Base-by-base conservation (phyloP, 2,329 filamentous ascomycete genomes). In the Pseudogymnoascus sp. region DNA sequence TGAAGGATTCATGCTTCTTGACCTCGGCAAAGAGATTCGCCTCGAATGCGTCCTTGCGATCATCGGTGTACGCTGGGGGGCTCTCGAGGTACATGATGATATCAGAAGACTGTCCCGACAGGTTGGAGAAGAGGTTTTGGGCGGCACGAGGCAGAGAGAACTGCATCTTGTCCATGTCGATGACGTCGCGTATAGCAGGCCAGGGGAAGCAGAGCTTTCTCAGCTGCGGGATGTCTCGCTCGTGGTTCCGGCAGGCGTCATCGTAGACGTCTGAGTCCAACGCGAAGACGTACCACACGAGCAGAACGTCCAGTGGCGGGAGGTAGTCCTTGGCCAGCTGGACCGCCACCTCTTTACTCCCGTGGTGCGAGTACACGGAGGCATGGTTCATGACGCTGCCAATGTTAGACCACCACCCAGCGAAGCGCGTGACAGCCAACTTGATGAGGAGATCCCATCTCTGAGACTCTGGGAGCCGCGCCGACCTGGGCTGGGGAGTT, bases 131-230 rank as follows among this genome's bases (percentile, higher is more conserved):
- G 5, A 63, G 41, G 31, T 29, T 49, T 45, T 26, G 55, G 31
- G 62, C 62, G 16, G 62, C 62, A 19, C 59, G 58, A 12, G 62
- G 62, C 39, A 63, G 59, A 35, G 38, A 29, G 59, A 61, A 63
- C 61, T 35, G 16, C 45, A 39, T 35, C 26, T 49, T 38, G 16
- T 45, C 35, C 29, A 60, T 43, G 62, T 61, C 41, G 41, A 63
- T 52, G 38, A 61, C 62, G 21, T 59, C 23, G 29, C 62, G 62
- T n/a, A 63, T 59, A 6, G 62, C 62, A 35, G 55, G 38, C 62
- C 62, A 63, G 16, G 62, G 62, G 39, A 63, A 63, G 41, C 62
- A 63, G 37, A 63, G 29, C 21, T 63, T 41, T 41, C 39, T 16
- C 39, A 41, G 59, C 12, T 52, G 58, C 12, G 61, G 62, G 33